Evolutionary conservation across 805 yeast species (phyloP).

Genomic region (Nakazawaea ishiwadae): DNA sequence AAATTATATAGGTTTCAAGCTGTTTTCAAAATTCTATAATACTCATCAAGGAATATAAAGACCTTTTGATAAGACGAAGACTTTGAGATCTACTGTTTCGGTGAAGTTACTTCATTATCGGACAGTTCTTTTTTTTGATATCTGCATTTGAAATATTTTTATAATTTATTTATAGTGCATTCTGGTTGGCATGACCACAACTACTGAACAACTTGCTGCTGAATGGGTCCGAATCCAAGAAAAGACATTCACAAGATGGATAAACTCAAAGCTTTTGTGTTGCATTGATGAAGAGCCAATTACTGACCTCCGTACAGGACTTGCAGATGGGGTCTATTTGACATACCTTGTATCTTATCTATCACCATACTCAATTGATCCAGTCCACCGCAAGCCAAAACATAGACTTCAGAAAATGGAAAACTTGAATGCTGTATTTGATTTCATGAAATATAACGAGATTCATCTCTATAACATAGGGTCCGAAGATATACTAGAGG

Average conservation of each 20-base stretch:
- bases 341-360: constrained; percentile 32
- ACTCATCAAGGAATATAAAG: too few species aligned
- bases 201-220: not conserved
- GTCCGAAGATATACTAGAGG: constrained; percentile 45
- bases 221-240: constrained; percentile 42
- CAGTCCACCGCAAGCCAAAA: constrained; percentile 31
- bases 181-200: not conserved
- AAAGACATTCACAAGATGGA: constrained; percentile 47
- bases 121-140: too few species aligned
- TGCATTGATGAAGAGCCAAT: constrained; percentile 17
- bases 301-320: constrained; percentile 25
- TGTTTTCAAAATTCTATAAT: too few species aligned
- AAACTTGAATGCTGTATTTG: constrained; percentile 37
- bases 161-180: too few species aligned
- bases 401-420: constrained; percentile 42
- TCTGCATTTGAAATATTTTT: too few species aligned
- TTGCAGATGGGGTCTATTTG: constrained; percentile 36
- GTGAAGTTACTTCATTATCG: too few species aligned
- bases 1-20: too few species aligned
- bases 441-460: constrained; percentile 32
- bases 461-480: constrained; percentile 39
- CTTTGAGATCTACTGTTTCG: too few species aligned
- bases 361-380: constrained; percentile 18
- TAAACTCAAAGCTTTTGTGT: constrained; percentile 31
- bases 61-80: too few species aligned